Percentiles rank a stretch among this genome's conserved stretches.
These are phyloP conservation scores for Xylariaceae sp. DNA, from an alignment of 2,329 filamentous ascomycete genomes.

Conservation along the genomic window DNA sequence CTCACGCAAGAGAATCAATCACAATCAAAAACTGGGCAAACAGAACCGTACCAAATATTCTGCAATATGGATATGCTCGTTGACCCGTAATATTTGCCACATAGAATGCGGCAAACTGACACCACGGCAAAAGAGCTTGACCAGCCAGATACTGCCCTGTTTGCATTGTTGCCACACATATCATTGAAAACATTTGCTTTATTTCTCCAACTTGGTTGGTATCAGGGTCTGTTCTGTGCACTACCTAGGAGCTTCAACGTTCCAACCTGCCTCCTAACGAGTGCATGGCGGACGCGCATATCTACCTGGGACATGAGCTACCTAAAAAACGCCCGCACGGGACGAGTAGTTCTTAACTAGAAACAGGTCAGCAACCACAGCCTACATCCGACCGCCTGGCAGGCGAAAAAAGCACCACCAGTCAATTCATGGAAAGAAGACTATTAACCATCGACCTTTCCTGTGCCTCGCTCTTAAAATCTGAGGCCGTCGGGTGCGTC, in stretches of 20 bases:
- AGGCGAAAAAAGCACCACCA: slow-evolving; percentile 6
- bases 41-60: too few relatives aligned
- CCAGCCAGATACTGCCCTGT: too few relatives aligned
- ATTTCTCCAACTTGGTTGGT: background rate
- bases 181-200: background rate
- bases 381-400: slow-evolving; percentile 18
- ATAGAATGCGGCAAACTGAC: too few relatives aligned
- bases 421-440: slow-evolving; percentile 14
- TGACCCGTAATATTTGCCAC: too few relatives aligned
- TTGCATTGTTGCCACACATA: background rate
- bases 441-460: slow-evolving; percentile 6
- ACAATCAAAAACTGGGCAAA: too few relatives aligned
- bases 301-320: slow-evolving; percentile 25
- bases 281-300: slow-evolving; percentile 18
- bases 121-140: too few relatives aligned
- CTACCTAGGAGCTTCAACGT: slow-evolving; percentile 21
- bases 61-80: too few relatives aligned
- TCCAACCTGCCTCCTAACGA: slow-evolving; percentile 24
- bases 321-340: slow-evolving; percentile 15
- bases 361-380: slow-evolving; percentile 27
- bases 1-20: too few relatives aligned
- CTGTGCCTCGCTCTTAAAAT: slow-evolving; percentile 9
- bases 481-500: slow-evolving; percentile 3
- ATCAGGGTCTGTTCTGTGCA: slow-evolving; percentile 17
- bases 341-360: slow-evolving; percentile 27